A percentile compares a stretch with the other conserved stretches of the same genome.
Conservation (phyloP, 75 land plant species). For the Chamaecyparis obtusa region DNA sequence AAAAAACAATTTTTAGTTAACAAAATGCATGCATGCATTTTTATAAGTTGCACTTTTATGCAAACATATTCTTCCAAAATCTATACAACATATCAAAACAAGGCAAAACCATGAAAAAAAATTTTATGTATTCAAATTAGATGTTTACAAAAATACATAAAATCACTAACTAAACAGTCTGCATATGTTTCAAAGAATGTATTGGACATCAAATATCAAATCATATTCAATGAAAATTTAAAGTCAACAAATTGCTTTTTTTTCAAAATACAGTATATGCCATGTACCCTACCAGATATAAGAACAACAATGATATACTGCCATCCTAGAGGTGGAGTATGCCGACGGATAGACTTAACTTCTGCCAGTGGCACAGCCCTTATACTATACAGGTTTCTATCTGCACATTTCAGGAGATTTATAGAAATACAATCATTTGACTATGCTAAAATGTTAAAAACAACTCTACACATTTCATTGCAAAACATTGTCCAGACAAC, state of each 20-base stretch:
- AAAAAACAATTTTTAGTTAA: background rate
- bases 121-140: background rate
- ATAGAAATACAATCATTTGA: conserved; percentile 7
- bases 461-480: background rate
- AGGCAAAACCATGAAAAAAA: background rate
- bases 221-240: background rate
- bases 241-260: background rate
- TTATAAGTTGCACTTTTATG: background rate
- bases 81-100: background rate
- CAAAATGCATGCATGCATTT: conserved; percentile 6
- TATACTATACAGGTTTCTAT: conserved; percentile 86
- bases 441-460: conserved; percentile 11
- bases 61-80: background rate
- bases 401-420: conserved; percentile 32
- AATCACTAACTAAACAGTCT: background rate
- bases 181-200: background rate
- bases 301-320: conserved; percentile 91
- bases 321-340: conserved; percentile 91
- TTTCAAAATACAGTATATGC: background rate
- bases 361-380: conserved; percentile 74
- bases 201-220: background rate
- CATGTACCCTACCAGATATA: conserved; percentile 55
- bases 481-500: conserved; percentile 11
- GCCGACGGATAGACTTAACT: conserved; percentile 83
- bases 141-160: background rate